Conservation (phyloP, 352 stramenopile genomes). For the Globisporangium spiculum region DNA sequence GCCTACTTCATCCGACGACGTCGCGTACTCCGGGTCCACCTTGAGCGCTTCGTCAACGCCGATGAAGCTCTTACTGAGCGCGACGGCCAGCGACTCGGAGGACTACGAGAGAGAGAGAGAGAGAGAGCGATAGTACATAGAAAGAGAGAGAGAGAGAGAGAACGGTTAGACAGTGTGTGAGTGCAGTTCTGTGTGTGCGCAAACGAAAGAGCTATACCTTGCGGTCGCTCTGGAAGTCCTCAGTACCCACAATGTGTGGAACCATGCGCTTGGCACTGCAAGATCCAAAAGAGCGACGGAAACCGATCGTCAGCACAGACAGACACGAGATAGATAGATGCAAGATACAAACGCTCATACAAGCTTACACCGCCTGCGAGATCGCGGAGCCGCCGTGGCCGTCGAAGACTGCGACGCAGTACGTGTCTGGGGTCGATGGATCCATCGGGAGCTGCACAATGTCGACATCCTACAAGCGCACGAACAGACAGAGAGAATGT, state of each 20-base stretch:
- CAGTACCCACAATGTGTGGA: conserved; percentile 49
- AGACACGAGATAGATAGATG: neutral
- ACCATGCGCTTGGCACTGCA: conserved; percentile 73
- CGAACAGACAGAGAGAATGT: neutral
- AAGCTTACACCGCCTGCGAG: conserved; percentile 63
- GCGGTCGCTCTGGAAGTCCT: conserved; percentile 72
- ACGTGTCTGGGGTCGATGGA: conserved; percentile 43
- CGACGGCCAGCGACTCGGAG: conserved; percentile 65
- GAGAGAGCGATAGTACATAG: too few species aligned
- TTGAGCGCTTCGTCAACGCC: conserved; percentile 70
- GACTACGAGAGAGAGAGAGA: conserved; percentile 25
- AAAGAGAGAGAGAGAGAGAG: neutral
- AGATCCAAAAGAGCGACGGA: neutral
- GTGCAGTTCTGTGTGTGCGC: neutral
- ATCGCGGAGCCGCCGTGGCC: conserved; percentile 72
- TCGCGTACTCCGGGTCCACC: conserved; percentile 58
- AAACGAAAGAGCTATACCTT: conserved; percentile 25
- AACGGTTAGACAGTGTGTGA: neutral
- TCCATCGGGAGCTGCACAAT: conserved; percentile 73
- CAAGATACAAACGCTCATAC: conserved; percentile 8
- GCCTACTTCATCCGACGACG: conserved; percentile 74
- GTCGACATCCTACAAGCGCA: conserved; percentile 52
- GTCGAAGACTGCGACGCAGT: conserved; percentile 81
- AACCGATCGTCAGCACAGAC: neutral
- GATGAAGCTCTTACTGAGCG: conserved; percentile 76